A percentile compares a stretch with the other conserved stretches of the same genome.
phyloP scores from a whole-genome alignment of 164 flowering plant species.

The Aristolochia californica region DNA sequence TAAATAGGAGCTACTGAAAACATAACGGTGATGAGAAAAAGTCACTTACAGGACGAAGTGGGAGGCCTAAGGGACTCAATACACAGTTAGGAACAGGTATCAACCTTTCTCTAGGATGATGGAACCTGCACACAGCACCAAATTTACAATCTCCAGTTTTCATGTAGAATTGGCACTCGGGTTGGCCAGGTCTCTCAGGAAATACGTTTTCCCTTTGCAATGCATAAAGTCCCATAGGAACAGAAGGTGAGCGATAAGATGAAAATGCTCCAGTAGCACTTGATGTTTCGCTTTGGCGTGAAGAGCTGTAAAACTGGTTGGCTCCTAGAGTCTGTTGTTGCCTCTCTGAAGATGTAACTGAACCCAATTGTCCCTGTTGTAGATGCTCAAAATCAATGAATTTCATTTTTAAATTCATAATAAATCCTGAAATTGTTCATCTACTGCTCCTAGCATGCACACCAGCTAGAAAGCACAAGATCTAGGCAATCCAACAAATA shows the following conservation, averaged over 20 bases:
- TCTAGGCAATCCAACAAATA: too few species aligned
- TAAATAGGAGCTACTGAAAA: too few species aligned
- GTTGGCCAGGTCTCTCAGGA: slow-evolving; percentile 96
- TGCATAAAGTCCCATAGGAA: slow-evolving; percentile 61
- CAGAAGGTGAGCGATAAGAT: slow-evolving; percentile 45
- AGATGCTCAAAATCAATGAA: slow-evolving; percentile 1
- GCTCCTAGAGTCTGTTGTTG: slow-evolving; percentile 49
- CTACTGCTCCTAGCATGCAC: too few species aligned
- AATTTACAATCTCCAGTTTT: slow-evolving; percentile 98
- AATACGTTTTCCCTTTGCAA: slow-evolving; percentile 74
- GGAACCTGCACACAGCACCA: slow-evolving; percentile 89
- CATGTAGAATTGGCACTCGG: slow-evolving; percentile 97
- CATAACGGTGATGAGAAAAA: neutral
- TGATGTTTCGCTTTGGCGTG: slow-evolving; percentile 44
- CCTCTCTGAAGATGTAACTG: slow-evolving; percentile 61
- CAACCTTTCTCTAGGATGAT: slow-evolving; percentile 82
- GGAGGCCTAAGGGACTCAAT: slow-evolving; percentile 86
- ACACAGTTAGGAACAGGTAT: slow-evolving; percentile 86
- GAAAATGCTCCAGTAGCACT: slow-evolving; percentile 38
- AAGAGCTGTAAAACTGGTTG: slow-evolving; percentile 42
- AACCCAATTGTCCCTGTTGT: slow-evolving; percentile 63
- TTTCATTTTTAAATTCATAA: neutral
- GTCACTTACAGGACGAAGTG: slow-evolving; percentile 74
- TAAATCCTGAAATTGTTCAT: too few species aligned
- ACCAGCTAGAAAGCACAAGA: too few species aligned